Evolutionary conservation across 164 flowering plant genomes (phyloP).

Genomic region (Euptelea pleiosperma): DNA sequence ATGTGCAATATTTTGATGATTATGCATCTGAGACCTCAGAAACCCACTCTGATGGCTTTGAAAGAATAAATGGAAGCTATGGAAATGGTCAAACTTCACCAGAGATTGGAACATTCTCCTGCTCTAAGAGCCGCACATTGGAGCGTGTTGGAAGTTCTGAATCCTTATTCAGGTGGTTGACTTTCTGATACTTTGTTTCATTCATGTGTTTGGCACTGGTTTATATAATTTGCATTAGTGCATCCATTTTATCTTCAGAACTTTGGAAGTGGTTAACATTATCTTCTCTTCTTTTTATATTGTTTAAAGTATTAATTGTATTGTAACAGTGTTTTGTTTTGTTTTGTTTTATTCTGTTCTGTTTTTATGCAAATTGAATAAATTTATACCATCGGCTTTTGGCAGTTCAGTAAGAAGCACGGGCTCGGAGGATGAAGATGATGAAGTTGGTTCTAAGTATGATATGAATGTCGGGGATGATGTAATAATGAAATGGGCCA

Average conservation of each 20-base stretch:
- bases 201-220: background rate
- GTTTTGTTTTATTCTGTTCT: too few species aligned
- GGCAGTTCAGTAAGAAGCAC: constrained; percentile 87
- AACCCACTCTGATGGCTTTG: constrained; percentile 37
- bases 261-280: background rate
- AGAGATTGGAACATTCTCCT: constrained; percentile 27
- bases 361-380: constrained; percentile 4
- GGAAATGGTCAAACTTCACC: constrained; percentile 54
- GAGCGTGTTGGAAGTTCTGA: constrained; percentile 63
- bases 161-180: constrained; percentile 65
- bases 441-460: constrained; percentile 31
- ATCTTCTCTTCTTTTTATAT: background rate
- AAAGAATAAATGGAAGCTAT: constrained; percentile 31
- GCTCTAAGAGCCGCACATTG: constrained; percentile 27
- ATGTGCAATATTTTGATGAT: constrained; percentile 35
- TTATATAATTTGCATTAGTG: background rate
- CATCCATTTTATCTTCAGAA: background rate
- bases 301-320: background rate
- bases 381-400: constrained; percentile 28
- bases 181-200: background rate
- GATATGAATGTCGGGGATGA: constrained; percentile 45
- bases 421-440: constrained; percentile 71
- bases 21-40: constrained; percentile 48
- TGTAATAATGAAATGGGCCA: constrained; percentile 74
- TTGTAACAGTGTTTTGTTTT: background rate